Conservation (phyloP, 2,329 filamentous ascomycete species). For the Thermothelomyces thermophilus region DNA sequence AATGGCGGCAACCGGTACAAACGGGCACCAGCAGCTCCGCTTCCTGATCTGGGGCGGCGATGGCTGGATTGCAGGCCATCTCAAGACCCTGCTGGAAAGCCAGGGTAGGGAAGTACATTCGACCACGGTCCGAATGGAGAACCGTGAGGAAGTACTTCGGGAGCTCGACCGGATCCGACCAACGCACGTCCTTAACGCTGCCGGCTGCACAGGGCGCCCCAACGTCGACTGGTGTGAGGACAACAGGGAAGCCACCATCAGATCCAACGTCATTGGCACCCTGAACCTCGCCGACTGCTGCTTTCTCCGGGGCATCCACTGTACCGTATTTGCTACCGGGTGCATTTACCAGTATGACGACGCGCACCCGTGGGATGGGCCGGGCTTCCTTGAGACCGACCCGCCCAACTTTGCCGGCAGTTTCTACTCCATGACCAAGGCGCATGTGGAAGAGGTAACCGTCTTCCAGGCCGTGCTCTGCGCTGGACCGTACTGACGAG, state of each 20-base stretch:
- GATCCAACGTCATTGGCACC: slow-evolving; percentile 60
- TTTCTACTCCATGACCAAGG: slow-evolving; percentile 63
- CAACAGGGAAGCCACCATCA: slow-evolving; percentile 60
- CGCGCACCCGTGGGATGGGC: slow-evolving; percentile 51
- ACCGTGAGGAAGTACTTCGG: slow-evolving; percentile 49
- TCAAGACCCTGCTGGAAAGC: slow-evolving; percentile 50
- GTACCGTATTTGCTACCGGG: slow-evolving; percentile 60
- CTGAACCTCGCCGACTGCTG: slow-evolving; percentile 58
- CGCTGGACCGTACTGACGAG: neutral
- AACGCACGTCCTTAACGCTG: slow-evolving; percentile 60
- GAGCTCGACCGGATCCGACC: slow-evolving; percentile 54
- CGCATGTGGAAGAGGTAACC: slow-evolving; percentile 54
- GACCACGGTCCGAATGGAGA: slow-evolving; percentile 60
- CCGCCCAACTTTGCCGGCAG: slow-evolving; percentile 58
- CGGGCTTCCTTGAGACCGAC: slow-evolving; percentile 56
- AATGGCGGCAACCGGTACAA: slow-evolving; percentile 28
- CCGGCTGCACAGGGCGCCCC: slow-evolving; percentile 58
- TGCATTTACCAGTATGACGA: slow-evolving; percentile 62
- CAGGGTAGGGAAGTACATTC: slow-evolving; percentile 55
- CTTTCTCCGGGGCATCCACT: slow-evolving; percentile 51
- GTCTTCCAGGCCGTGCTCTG: neutral
- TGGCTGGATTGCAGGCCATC: slow-evolving; percentile 57
- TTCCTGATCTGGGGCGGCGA: slow-evolving; percentile 60
- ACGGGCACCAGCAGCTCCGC: slow-evolving; percentile 30
- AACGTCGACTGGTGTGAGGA: slow-evolving; percentile 69